Conservation (phyloP, 768 basidiomycete species). For the Lepiota venenata region DNA sequence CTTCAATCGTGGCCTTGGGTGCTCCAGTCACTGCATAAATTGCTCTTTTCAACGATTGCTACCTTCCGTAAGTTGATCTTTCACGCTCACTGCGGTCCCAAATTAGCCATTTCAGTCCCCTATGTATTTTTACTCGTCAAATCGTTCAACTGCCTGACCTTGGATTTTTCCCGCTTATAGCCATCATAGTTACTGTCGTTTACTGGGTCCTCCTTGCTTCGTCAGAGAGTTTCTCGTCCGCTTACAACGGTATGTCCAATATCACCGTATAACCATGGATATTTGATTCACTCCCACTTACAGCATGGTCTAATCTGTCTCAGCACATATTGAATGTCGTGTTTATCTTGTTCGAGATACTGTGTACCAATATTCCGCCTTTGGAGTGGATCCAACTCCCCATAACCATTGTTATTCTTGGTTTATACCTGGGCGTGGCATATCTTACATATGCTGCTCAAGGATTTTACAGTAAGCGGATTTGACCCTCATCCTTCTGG, state of each 20-base stretch:
- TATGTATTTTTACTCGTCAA: too few relatives aligned
- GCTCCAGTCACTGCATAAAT: slow-evolving; percentile 11
- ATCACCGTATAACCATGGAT: neutral
- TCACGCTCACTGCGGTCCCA: neutral
- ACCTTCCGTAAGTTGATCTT: slow-evolving; percentile 14
- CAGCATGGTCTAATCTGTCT: slow-evolving; percentile 59
- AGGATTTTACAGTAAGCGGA: slow-evolving; percentile 58
- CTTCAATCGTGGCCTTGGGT: slow-evolving; percentile 15
- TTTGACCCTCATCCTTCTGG: neutral
- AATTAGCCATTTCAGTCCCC: neutral
- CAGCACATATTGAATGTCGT: slow-evolving; percentile 57
- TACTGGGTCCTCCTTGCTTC: slow-evolving; percentile 15
- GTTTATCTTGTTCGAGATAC: slow-evolving; percentile 56
- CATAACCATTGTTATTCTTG: slow-evolving; percentile 46
- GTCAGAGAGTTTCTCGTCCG: slow-evolving; percentile 1
- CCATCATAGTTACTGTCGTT: slow-evolving; percentile 11
- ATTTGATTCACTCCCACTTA: neutral
- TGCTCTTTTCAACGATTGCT: slow-evolving; percentile 13
- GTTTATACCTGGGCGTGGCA: slow-evolving; percentile 58
- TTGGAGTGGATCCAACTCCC: slow-evolving; percentile 50
- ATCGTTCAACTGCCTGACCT: too few relatives aligned
- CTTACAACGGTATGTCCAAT: neutral
- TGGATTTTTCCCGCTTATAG: neutral
- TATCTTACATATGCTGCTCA: slow-evolving; percentile 63
- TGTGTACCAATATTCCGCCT: slow-evolving; percentile 49